Evolutionary conservation across 2,329 filamentous ascomycete genomes (phyloP).

Genomic region (Clonostachys sp.): DNA sequence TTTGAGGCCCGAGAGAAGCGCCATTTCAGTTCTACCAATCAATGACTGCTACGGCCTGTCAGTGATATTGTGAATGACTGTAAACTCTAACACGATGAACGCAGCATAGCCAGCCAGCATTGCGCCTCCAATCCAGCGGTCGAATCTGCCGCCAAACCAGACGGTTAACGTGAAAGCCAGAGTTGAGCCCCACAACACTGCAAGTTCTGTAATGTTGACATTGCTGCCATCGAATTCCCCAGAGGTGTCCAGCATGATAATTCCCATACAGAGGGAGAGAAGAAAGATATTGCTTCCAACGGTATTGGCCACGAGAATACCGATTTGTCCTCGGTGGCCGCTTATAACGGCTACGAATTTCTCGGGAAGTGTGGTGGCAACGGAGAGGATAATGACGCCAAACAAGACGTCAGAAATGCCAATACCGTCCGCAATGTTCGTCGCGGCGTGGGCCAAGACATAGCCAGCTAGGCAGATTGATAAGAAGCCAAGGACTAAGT

Average conservation of each 20-base stretch:
- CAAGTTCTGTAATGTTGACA: slow-evolving; percentile 6
- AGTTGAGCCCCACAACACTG: slow-evolving; percentile 9
- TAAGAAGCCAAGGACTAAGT: slow-evolving; percentile 38
- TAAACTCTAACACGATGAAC: slow-evolving; percentile 10
- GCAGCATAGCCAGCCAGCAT: slow-evolving; percentile 8
- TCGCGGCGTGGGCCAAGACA: slow-evolving; percentile 40
- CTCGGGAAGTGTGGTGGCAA: slow-evolving; percentile 50
- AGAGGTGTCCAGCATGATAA: slow-evolving; percentile 15
- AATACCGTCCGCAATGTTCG: slow-evolving; percentile 31
- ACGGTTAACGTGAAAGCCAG: slow-evolving; percentile 8
- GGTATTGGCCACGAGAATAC: slow-evolving; percentile 46
- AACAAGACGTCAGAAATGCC: slow-evolving; percentile 39
- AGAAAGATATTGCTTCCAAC: slow-evolving; percentile 52
- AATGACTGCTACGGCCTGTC: too few species aligned
- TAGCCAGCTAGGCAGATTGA: slow-evolving; percentile 41
- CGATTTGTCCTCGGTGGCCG: slow-evolving; percentile 35
- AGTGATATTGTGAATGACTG: slow-evolving; percentile 2
- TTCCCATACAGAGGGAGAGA: slow-evolving; percentile 41
- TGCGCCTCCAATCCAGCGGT: slow-evolving; percentile 4
- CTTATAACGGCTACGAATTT: slow-evolving; percentile 46
- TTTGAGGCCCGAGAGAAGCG: too few species aligned
- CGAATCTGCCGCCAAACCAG: slow-evolving; percentile 7
- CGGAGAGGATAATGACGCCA: slow-evolving; percentile 38
- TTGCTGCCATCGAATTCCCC: slow-evolving; percentile 4
- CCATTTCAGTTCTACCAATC: too few species aligned